Conservation (phyloP, 1,139 yeast genomes). For the Eremothecium gossypii region DNA sequence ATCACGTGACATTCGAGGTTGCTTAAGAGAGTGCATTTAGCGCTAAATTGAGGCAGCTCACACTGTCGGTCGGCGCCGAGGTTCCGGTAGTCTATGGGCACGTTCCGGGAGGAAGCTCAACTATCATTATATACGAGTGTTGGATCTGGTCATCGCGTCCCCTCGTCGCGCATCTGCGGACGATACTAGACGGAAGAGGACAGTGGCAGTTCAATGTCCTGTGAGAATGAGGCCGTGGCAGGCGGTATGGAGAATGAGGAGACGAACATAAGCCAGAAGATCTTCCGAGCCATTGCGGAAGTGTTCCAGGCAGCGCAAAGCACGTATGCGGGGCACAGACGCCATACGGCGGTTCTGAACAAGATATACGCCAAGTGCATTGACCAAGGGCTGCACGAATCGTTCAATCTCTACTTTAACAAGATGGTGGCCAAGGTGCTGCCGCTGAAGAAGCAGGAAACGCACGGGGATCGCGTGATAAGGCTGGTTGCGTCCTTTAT, state of each 20-base stretch:
- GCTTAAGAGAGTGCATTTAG: too few species aligned
- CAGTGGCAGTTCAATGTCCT: too few species aligned
- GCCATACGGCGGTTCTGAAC: constrained; percentile 55
- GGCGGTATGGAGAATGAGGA: background rate
- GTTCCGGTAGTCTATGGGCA: too few species aligned
- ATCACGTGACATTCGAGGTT: too few species aligned
- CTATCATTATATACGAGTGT: too few species aligned
- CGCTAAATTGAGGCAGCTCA: too few species aligned
- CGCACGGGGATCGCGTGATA: constrained; percentile 67
- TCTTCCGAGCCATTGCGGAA: constrained; percentile 46
- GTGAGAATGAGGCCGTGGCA: too few species aligned
- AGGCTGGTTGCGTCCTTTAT: constrained; percentile 66
- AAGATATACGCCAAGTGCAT: constrained; percentile 50
- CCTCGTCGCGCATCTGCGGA: too few species aligned
- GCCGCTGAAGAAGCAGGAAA: constrained; percentile 60
- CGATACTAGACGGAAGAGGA: too few species aligned
- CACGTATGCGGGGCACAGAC: constrained; percentile 66
- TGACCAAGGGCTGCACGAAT: constrained; percentile 42
- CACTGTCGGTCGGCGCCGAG: too few species aligned
- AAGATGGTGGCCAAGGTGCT: constrained; percentile 56
- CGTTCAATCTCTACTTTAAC: constrained; percentile 52
- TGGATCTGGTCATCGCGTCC: too few species aligned
- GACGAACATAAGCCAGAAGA: constrained; percentile 20
- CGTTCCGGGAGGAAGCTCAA: too few species aligned
- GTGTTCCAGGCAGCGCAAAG: constrained; percentile 76